Evolutionary conservation across 129 eudicot species (phyloP), one percentile per base, ranked within the genome.

Genomic region (Pulicaria dysenterica): DNA sequence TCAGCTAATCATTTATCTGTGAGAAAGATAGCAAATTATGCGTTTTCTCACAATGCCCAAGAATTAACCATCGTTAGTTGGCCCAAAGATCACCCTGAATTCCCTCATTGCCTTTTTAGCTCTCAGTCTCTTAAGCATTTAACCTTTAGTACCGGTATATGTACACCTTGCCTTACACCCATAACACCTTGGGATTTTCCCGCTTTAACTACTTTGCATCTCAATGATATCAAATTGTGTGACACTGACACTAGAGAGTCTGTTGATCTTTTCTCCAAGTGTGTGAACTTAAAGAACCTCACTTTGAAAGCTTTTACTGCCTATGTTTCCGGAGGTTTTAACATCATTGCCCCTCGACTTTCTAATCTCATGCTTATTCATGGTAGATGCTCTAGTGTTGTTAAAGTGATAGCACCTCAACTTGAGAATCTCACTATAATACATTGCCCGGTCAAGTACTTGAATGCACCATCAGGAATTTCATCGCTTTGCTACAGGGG

Each of bases 231-330:
- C 41, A 5, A 7, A 36, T 44, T 76, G 3, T n/a, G 58, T 16
- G 67, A 42, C 15, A 7, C 3, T 3, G 55, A 47, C 6, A 8
- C 9, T 17, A 55, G 24, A 8, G 67, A 51, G 73, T 12, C 31
- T 67, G 17, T 53, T 24, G 63, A 67, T 8, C 34, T 76, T 40
- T 76, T 67, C 36, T 76, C 73, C 10, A 67, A 76, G 10, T 55
- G 80, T 76, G 80, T 76, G 57, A 67, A 34, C 16, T 58, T 76
- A 47, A 76, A 31, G 54, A 31, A 70, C 13, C 37, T 70, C 42
- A 70, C 64, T 12, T 55, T 70, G 7, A 7, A 17, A 24, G 1
- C 7, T 14, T 34, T 6, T 55, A 34, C 41, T 5, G 7, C 24
- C 11, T 70, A 54, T 17, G 12, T 53, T 53, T 34, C 24, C 6